Base-by-base conservation (phyloP, 208 protist genomes). In the Trypanosoma caninum region DNA sequence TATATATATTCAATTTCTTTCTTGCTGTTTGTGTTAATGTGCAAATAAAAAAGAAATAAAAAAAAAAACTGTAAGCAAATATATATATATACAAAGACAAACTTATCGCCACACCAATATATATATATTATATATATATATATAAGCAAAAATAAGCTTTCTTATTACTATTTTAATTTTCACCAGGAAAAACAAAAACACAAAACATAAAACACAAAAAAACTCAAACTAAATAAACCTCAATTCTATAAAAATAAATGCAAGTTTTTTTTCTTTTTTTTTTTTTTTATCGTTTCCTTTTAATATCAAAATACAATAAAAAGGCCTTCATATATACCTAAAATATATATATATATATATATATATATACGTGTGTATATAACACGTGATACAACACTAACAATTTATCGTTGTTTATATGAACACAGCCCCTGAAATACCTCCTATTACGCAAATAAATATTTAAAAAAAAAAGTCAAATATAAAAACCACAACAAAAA, bases 11-110 rank as follows among this genome's bases (percentile, higher is more conserved):
- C n/a, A n/a, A n/a, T n/a, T n/a, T n/a, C n/a, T n/a, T n/a, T n/a
- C n/a, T n/a, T n/a, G n/a, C n/a, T n/a, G n/a, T n/a, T n/a, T n/a
- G n/a, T n/a, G n/a, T n/a, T n/a, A n/a, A n/a, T n/a, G n/a, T n/a
- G n/a, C n/a, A 47, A 25, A 34, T 63, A 33, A 56, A 59, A 54
- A 56, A 51, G 31, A 53, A 58, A 40, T 2, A 62, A 42, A 58
- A 48, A 58, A 57, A 59, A 50, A 4, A 50, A 59, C 22, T 9
- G 28, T 33, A 18, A 56, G 8, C 23, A 27, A 60, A 7, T 44
- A 44, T 18, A 44, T 13, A 2, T 18, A 44, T 18, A 44, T 13
- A 13, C n/a, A 44, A 23, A 13, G 16, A 44, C 16, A n/a, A 11
- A 2, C 6, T 13, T 13, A 16, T 18, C 4, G 4, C 40, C 10